Conservation (phyloP, 805 yeast species). For the Brettanomyces naardenensis region DNA sequence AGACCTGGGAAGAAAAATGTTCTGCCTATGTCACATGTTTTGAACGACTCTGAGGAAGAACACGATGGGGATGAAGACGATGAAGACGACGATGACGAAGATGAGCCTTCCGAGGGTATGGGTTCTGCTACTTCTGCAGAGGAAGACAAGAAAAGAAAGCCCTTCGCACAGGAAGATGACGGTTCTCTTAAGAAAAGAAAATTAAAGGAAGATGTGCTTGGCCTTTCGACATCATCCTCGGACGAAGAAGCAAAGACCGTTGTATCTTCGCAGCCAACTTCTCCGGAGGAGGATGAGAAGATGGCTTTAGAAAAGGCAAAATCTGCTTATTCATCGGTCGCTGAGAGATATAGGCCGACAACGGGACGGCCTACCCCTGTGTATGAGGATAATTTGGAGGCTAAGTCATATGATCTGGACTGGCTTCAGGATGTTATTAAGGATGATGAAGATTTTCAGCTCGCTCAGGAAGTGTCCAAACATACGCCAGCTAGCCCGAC, state of each 20-base stretch:
- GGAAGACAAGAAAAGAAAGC: conserved; percentile 11
- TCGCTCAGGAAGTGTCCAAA: conserved; percentile 40
- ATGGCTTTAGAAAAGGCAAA: conserved; percentile 13
- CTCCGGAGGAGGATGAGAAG: conserved; percentile 22
- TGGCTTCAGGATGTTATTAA: conserved; percentile 46
- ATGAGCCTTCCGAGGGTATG: conserved; percentile 16
- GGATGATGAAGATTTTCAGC: conserved; percentile 66
- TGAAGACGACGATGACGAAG: conserved; percentile 24
- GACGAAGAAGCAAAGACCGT: conserved; percentile 16
- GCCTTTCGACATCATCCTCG: conserved; percentile 10
- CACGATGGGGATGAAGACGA: conserved; percentile 15
- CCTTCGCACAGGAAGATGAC: conserved; percentile 6
- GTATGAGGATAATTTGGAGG: conserved; percentile 32
- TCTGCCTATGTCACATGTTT: conserved; percentile 48
- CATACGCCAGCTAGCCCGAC: conserved; percentile 11
- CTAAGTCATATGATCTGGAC: conserved; percentile 36
- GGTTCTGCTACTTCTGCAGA: conserved; percentile 11
- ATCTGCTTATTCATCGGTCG: conserved; percentile 19
- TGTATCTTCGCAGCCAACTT: conserved; percentile 15
- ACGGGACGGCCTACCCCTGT: conserved; percentile 48
- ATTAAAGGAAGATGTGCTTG: conserved; percentile 6
- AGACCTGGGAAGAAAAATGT: conserved; percentile 16
- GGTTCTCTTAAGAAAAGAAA: conserved; percentile 1
- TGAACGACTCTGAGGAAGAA: conserved; percentile 26
- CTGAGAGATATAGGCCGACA: conserved; percentile 41